Evolutionary conservation across 176 grass and related monocot species (phyloP).

Genomic region (Coix lacrymajobi): DNA sequence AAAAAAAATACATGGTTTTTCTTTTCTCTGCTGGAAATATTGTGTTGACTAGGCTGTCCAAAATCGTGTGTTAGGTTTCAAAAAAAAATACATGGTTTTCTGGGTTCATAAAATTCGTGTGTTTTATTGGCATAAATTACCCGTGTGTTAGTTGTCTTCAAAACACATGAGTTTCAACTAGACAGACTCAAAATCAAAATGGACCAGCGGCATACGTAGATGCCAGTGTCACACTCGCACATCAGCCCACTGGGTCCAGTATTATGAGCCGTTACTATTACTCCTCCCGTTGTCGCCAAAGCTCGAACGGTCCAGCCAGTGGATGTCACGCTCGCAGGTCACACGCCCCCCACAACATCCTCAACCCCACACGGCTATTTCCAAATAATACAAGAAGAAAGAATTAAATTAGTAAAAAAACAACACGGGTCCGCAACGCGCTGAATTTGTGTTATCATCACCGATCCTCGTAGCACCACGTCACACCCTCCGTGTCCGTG

Average conservation of each 20-base stretch:
- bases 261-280: not conserved
- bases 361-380: not conserved
- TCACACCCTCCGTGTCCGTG: not conserved
- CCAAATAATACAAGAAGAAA: not conserved
- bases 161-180: too few relatives aligned
- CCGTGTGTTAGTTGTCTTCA: too few relatives aligned
- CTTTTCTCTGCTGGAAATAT: too few relatives aligned
- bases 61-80: too few relatives aligned
- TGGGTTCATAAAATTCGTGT: too few relatives aligned
- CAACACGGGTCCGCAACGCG: not conserved
- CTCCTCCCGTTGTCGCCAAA: not conserved
- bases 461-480: not conserved
- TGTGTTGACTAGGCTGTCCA: too few relatives aligned
- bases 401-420: not conserved
- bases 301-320: not conserved
- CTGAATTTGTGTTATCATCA: too few relatives aligned
- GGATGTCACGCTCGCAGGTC: not conserved
- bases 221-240: not conserved
- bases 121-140: too few relatives aligned
- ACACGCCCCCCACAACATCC: not conserved
- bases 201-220: not conserved
- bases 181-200: not conserved
- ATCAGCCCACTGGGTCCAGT: not conserved
- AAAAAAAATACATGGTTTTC: too few relatives aligned
- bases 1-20: too few relatives aligned